Evolutionary conservation across 1,284 basidiomycete species (phyloP).

Genomic region (Malassezia furfur): DNA sequence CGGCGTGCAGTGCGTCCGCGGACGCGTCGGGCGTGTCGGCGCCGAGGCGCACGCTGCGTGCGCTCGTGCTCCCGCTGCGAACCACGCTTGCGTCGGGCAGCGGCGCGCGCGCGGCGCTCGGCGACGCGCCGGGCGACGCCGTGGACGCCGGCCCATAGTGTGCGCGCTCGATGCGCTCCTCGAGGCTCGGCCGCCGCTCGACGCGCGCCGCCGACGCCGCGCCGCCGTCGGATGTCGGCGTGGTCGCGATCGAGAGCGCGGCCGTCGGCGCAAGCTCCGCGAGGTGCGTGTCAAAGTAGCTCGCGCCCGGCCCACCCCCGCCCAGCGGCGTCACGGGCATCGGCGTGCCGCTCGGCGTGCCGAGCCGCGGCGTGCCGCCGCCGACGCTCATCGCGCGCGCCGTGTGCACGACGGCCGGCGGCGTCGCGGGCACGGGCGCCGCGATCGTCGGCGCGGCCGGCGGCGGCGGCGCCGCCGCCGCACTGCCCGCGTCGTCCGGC

Average conservation of each 20-base stretch:
- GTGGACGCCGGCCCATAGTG: neutral
- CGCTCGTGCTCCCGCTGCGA: neutral
- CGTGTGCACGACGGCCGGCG: neutral
- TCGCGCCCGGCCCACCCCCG: too few species aligned
- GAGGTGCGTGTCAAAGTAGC: neutral
- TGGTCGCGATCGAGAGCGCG: neutral
- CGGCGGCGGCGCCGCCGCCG: too few species aligned
- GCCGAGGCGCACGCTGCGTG: neutral
- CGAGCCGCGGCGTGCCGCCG: neutral
- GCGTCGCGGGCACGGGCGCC: neutral
- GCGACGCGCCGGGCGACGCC: neutral
- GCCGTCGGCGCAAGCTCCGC: neutral
- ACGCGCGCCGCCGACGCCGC: too few species aligned
- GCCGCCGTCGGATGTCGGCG: neutral
- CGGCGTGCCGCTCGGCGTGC: neutral
- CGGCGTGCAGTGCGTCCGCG: neutral
- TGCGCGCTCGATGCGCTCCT: too few species aligned
- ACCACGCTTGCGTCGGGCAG: neutral
- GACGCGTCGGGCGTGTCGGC: neutral
- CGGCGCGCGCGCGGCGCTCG: neutral
- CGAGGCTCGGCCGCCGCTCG: too few species aligned
- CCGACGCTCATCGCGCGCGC: too few species aligned
- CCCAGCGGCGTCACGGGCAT: neutral
- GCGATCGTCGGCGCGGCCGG: constrained; percentile 1
- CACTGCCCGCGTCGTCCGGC: too few species aligned